These are phyloP conservation scores for Lunularia cruciata DNA, from an alignment of 225 moss, liverwort and hornwort species.

Conservation along the genomic window DNA sequence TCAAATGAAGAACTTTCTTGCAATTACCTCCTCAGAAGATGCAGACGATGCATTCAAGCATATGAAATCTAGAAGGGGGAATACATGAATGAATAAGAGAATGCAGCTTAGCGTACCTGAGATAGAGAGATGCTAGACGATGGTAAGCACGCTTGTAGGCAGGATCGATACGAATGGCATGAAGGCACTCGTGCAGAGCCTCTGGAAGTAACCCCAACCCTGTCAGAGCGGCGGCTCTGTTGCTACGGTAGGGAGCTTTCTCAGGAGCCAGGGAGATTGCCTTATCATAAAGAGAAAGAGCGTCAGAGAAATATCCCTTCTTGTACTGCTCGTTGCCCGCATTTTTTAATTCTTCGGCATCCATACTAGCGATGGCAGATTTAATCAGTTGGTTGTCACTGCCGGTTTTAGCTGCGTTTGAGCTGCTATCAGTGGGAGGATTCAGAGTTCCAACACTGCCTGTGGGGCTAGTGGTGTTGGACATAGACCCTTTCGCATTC, in stretches of 20 bases:
- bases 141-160: constrained; percentile 76
- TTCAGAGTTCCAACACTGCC: constrained; percentile 24
- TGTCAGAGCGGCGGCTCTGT: constrained; percentile 85
- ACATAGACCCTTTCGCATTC: constrained; percentile 31
- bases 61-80: too few relatives aligned
- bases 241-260: constrained; percentile 72
- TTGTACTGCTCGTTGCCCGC: constrained; percentile 88
- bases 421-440: background rate
- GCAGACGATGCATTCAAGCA: too few relatives aligned
- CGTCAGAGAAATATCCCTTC: constrained; percentile 78
- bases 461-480: constrained; percentile 45
- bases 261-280: constrained; percentile 75
- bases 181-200: constrained; percentile 79
- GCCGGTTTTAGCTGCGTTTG: constrained; percentile 30
- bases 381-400: constrained; percentile 58
- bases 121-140: constrained; percentile 55
- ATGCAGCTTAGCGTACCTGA: constrained; percentile 46
- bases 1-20: too few relatives aligned
- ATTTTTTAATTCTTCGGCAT: constrained; percentile 79
- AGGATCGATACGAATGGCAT: constrained; percentile 68
- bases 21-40: too few relatives aligned
- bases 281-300: constrained; percentile 74
- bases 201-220: constrained; percentile 72
- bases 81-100: too few relatives aligned
- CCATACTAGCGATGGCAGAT: constrained; percentile 56